A percentile compares a stretch with the other conserved stretches of the same genome.
Conservation (phyloP, 192 early-diverging fungal species). For the Funneliformis geosporum region DNA sequence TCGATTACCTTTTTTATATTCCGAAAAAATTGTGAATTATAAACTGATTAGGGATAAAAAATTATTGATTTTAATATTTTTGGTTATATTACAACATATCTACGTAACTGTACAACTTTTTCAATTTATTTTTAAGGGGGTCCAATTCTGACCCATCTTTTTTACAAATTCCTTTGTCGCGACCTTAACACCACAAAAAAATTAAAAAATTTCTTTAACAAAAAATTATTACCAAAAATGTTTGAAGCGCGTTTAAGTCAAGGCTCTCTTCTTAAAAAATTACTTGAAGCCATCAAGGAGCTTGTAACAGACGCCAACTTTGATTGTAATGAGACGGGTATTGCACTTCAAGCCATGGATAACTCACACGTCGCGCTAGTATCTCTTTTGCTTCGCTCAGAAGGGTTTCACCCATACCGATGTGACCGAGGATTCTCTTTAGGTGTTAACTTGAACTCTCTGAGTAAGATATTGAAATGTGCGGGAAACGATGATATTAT, state of each 20-base stretch:
- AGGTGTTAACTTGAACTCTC: conserved; percentile 82
- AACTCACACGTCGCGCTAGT: conserved; percentile 97
- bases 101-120: not conserved
- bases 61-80: not conserved
- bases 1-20: not conserved
- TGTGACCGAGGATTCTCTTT: conserved; percentile 91
- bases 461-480: conserved; percentile 94
- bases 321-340: conserved; percentile 94
- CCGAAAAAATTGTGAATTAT: not conserved
- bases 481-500: conserved; percentile 89
- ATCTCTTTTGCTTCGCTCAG: conserved; percentile 75
- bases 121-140: not conserved
- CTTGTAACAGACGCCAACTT: conserved; percentile 97
- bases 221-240: conserved; percentile 50
- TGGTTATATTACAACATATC: not conserved
- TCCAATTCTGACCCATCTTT: too few relatives aligned
- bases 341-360: conserved; percentile 98
- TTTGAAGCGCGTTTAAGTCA: conserved; percentile 89
- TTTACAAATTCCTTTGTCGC: not conserved
- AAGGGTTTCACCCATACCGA: conserved; percentile 84
- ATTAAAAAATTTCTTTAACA: not conserved
- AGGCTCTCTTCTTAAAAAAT: conserved; percentile 84
- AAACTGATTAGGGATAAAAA: not conserved
- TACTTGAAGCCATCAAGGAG: conserved; percentile 97
- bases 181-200: not conserved